These are phyloP conservation scores for Meripilus lineatus DNA, from an alignment of 1,284 basidiomycete species.

Conservation along the genomic window DNA sequence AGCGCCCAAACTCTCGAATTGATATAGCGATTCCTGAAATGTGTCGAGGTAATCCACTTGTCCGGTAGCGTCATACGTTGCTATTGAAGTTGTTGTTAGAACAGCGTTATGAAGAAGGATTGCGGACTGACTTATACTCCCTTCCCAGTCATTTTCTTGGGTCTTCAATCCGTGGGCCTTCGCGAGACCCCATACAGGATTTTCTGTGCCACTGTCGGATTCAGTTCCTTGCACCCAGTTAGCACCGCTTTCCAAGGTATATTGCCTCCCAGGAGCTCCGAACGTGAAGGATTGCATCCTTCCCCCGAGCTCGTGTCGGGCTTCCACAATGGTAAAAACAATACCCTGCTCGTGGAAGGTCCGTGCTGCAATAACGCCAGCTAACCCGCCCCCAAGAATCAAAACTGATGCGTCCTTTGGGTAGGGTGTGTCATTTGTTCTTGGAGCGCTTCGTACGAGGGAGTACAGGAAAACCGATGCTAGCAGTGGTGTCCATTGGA, in stretches of 20 bases:
- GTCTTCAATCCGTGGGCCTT: conserved; percentile 51
- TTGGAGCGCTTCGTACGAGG: no score
- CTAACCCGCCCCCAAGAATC: conserved; percentile 60
- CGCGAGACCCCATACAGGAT: conserved; percentile 59
- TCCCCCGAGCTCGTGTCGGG: conserved; percentile 53
- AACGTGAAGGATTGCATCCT: conserved; percentile 48
- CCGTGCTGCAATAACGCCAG: conserved; percentile 63
- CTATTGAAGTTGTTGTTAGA: conserved; percentile 23
- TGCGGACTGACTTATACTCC: conserved; percentile 38
- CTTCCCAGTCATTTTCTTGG: conserved; percentile 21
- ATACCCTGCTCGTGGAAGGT: conserved; percentile 55
- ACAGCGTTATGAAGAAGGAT: neutral
- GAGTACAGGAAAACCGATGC: no score
- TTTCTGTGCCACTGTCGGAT: conserved; percentile 42
- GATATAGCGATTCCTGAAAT: conserved; percentile 36
- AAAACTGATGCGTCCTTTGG: conserved; percentile 36
- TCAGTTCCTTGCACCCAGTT: conserved; percentile 74
- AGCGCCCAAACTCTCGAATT: conserved; percentile 32
- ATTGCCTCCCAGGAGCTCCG: conserved; percentile 31
- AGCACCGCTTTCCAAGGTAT: conserved; percentile 56
- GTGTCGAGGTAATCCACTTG: conserved; percentile 40
- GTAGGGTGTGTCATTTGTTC: no score
- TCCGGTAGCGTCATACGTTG: conserved; percentile 48
- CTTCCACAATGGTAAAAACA: conserved; percentile 59
- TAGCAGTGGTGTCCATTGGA: no score